Percentiles rank a stretch among this genome's conserved stretches.
phyloP scores from a whole-genome alignment of 176 grass and related monocot genomes.

The Oryza nivara region DNA sequence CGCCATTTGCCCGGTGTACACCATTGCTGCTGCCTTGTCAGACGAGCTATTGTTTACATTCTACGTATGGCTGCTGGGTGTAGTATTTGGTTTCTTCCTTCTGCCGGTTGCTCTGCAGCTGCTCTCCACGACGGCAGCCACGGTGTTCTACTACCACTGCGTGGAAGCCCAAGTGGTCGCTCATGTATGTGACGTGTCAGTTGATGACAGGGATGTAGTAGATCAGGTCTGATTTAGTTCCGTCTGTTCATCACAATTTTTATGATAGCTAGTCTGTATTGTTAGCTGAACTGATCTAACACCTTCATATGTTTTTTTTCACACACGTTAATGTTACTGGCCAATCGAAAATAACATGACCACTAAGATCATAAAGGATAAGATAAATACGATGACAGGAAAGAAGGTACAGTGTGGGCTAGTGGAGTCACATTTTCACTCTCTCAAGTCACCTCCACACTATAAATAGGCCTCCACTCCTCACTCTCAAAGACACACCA shows the following conservation, averaged over 20 bases:
- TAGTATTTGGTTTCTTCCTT: neutral
- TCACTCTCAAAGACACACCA: no score
- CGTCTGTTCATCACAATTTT: neutral
- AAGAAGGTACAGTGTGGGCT: no score
- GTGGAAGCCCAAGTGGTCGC: neutral
- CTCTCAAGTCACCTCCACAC: no score
- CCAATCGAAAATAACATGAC: no score
- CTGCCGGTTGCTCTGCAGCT: neutral
- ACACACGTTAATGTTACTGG: no score
- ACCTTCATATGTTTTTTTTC: no score
- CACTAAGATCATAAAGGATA: no score
- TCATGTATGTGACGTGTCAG: neutral
- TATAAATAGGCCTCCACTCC: no score
- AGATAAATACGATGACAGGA: no score
- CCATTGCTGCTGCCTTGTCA: neutral
- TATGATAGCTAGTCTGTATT: no score
- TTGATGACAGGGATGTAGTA: neutral
- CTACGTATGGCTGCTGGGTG: neutral
- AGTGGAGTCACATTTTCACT: no score
- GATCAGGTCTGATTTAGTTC: neutral
- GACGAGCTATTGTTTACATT: neutral
- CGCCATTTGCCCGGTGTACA: neutral
- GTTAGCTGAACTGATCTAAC: no score
- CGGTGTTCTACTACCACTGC: conserved; percentile 23
- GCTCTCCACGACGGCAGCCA: neutral